These are phyloP conservation scores for Cyclostephanos tholiformis DNA, from an alignment of 108 stramenopile genomes.

Conservation along the genomic window DNA sequence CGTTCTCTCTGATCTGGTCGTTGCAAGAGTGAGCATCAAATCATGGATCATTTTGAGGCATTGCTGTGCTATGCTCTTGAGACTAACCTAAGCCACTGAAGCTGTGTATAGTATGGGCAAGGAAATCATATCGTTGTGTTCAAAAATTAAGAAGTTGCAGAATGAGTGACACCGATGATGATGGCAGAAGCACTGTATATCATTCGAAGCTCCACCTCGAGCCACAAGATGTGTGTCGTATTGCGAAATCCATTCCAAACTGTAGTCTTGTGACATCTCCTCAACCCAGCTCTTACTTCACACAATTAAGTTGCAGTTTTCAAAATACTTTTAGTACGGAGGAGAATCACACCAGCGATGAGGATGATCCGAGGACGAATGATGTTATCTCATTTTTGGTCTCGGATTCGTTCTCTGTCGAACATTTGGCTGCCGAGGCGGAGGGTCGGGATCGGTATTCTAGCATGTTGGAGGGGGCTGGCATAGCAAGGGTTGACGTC, in stretches of 20 bases:
- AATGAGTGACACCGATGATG: conserved; percentile 4
- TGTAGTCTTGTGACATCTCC: conserved; percentile 22
- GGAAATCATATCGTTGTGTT: too few relatives aligned
- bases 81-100: too few relatives aligned
- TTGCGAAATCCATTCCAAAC: conserved; percentile 21
- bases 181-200: not conserved
- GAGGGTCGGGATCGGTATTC: not conserved
- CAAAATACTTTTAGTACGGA: conserved; percentile 17
- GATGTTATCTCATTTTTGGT: conserved; percentile 35
- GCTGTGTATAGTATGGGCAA: too few relatives aligned
- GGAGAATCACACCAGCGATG: conserved; percentile 37
- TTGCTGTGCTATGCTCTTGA: too few relatives aligned
- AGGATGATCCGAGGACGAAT: conserved; percentile 24
- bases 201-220: conserved; percentile 17
- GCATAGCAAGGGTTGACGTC: conserved; percentile 65
- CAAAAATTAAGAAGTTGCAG: too few relatives aligned
- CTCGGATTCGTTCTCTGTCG: conserved; percentile 22
- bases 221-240: conserved; percentile 10
- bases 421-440: conserved; percentile 18
- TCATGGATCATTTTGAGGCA: too few relatives aligned
- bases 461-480: conserved; percentile 21
- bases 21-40: too few relatives aligned
- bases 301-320: conserved; percentile 1
- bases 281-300: conserved; percentile 2
- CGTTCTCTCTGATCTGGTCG: too few relatives aligned